Evolutionary conservation across 257 asterid species (phyloP).

Genomic region (Nicotiana obtusifolia): DNA sequence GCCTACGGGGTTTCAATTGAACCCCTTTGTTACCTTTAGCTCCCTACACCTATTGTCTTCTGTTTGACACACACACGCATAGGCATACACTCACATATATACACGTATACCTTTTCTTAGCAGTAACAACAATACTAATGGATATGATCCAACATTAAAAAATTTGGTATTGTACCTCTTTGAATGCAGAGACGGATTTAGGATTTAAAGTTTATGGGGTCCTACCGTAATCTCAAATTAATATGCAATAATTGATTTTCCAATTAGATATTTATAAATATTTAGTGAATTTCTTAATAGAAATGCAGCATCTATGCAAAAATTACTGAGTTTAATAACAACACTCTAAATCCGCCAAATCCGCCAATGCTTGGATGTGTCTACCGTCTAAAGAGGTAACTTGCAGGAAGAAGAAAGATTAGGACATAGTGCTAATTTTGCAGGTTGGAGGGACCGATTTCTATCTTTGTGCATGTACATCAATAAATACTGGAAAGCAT

Average conservation of each 20-base stretch:
- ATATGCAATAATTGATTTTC: no score
- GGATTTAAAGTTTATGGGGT: no score
- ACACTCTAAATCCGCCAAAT: no score
- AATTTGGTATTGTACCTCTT: neutral
- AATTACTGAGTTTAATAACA: no score
- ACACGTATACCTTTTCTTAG: neutral
- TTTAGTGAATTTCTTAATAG: no score
- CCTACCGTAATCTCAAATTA: no score
- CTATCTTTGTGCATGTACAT: neutral
- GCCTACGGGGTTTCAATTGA: no score
- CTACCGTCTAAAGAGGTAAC: neutral
- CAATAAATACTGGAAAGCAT: conserved; percentile 1
- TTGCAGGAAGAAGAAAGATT: conserved; percentile 8
- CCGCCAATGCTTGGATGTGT: neutral
- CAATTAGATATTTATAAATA: no score
- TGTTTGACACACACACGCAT: neutral
- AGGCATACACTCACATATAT: neutral
- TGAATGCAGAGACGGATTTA: no score
- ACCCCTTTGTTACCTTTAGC: no score
- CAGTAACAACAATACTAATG: neutral
- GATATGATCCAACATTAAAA: neutral
- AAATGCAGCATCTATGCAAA: no score
- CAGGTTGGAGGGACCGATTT: conserved; percentile 4
- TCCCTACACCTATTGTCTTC: neutral
- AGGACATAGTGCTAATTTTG: conserved; percentile 5